Conservation (phyloP, 169 alveolate genomes). For the Plasmodium inui region DNA sequence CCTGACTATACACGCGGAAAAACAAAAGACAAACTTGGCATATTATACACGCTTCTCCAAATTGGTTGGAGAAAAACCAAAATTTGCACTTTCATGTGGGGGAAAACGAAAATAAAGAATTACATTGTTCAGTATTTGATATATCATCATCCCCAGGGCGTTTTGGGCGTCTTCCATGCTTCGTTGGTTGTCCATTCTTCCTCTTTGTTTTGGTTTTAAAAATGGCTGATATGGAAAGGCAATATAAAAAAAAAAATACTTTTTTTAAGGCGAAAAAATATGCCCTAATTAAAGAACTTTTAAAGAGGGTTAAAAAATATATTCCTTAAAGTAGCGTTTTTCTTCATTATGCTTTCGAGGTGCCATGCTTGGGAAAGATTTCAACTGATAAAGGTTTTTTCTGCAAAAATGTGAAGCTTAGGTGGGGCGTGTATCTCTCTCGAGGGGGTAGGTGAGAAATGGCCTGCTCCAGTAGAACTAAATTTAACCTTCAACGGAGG, state of each 20-base stretch:
- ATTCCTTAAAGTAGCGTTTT: not conserved
- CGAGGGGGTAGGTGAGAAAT: not conserved
- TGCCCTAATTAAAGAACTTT: not conserved
- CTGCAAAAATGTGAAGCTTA: not conserved
- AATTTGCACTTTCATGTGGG: not conserved
- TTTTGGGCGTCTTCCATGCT: conserved; percentile 71
- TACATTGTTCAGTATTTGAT: conserved; percentile 62
- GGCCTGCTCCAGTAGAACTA: not conserved
- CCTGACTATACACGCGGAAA: not conserved
- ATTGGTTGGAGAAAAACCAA: not conserved
- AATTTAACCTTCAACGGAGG: not conserved
- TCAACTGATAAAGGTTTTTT: not conserved
- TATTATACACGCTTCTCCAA: not conserved
- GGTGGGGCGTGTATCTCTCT: not conserved
- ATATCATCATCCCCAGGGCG: conserved; percentile 73
- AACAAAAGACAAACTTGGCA: not conserved
- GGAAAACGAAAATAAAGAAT: not conserved
- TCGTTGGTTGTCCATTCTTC: conserved; percentile 25
- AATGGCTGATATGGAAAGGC: not conserved
- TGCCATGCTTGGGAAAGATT: not conserved
- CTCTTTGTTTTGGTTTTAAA: not conserved
- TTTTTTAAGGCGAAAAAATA: not conserved
- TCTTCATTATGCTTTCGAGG: not conserved
- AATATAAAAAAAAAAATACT: not conserved
- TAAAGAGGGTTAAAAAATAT: not conserved